These are phyloP conservation scores for Xeromyces bisporus DNA, from an alignment of 495 filamentous ascomycete species.

Conservation along the genomic window DNA sequence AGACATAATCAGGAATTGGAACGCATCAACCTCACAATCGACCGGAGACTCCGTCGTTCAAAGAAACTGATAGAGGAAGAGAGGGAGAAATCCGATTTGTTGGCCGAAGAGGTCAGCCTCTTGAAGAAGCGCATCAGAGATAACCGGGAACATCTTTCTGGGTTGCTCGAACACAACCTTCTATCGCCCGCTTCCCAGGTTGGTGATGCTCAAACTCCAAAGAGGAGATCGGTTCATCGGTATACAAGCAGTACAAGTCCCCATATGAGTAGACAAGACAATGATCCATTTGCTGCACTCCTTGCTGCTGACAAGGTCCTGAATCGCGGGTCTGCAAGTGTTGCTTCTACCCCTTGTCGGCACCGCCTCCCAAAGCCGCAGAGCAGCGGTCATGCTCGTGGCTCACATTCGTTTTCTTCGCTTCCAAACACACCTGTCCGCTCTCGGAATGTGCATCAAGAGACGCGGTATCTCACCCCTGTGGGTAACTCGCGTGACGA, in stretches of 20 bases:
- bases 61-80: constrained; percentile 65
- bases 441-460: constrained; percentile 22
- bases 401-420: constrained; percentile 61
- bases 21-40: constrained; percentile 43
- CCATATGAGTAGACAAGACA: constrained; percentile 23
- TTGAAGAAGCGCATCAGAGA: constrained; percentile 70
- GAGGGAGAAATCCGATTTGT: constrained; percentile 21
- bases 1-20: constrained; percentile 42
- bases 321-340: constrained; percentile 53
- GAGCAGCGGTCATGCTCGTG: constrained; percentile 43
- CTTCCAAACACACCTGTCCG: constrained; percentile 58
- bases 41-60: constrained; percentile 48
- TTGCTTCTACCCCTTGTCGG: constrained; percentile 42
- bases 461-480: constrained; percentile 38
- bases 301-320: constrained; percentile 58
- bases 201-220: constrained; percentile 32
- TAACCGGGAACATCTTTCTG: constrained; percentile 68
- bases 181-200: constrained; percentile 24
- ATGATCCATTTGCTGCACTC: constrained; percentile 55
- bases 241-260: constrained; percentile 27
- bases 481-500: constrained; percentile 34
- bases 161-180: constrained; percentile 40
- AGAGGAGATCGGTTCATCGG: constrained; percentile 27
- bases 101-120: constrained; percentile 55
- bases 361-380: constrained; percentile 28